Evolutionary conservation across 305 asterid species (phyloP).

Genomic region (Fraxinus latifolia): DNA sequence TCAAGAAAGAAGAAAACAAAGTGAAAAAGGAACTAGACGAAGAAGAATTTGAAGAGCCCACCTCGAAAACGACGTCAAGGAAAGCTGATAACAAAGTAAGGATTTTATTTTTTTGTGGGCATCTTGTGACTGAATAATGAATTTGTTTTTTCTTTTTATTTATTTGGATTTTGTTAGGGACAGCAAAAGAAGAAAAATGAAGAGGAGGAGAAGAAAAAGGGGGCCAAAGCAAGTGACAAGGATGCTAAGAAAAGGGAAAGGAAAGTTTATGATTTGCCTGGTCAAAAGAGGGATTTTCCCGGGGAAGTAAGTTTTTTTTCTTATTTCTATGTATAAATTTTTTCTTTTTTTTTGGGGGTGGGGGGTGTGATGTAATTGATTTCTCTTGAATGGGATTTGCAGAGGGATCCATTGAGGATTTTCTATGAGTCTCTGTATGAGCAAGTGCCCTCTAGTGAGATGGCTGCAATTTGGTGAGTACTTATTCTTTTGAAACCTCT

Average conservation of each 20-base stretch:
- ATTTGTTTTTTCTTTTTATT: neutral
- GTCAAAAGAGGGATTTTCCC: slow-evolving; percentile 85
- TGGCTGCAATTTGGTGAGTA: slow-evolving; percentile 78
- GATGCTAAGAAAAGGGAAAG: slow-evolving; percentile 52
- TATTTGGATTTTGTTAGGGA: slow-evolving; percentile 16
- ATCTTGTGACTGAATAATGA: neutral
- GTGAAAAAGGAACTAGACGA: slow-evolving; percentile 40
- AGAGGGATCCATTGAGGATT: slow-evolving; percentile 80
- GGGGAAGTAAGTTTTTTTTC: slow-evolving; percentile 52
- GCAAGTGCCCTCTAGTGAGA: slow-evolving; percentile 77
- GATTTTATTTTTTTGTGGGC: slow-evolving; percentile 4
- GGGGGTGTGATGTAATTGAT: neutral
- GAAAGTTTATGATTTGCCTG: slow-evolving; percentile 72
- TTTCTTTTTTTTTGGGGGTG: neutral
- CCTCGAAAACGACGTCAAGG: slow-evolving; percentile 31
- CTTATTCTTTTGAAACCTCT: neutral
- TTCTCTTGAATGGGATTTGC: slow-evolving; percentile 24
- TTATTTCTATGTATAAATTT: slow-evolving; percentile 1
- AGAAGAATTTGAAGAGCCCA: slow-evolving; percentile 38
- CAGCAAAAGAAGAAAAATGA: slow-evolving; percentile 40
- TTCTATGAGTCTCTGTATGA: slow-evolving; percentile 70
- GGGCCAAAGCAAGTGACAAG: slow-evolving; percentile 30
- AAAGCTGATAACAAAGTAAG: slow-evolving; percentile 37
- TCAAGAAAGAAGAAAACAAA: slow-evolving; percentile 38
- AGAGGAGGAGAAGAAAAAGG: slow-evolving; percentile 32